Percentiles rank a stretch among this genome's conserved stretches.
phyloP scores from a whole-genome alignment of 139 green algal species.

The Chlamydomonas incerta region DNA sequence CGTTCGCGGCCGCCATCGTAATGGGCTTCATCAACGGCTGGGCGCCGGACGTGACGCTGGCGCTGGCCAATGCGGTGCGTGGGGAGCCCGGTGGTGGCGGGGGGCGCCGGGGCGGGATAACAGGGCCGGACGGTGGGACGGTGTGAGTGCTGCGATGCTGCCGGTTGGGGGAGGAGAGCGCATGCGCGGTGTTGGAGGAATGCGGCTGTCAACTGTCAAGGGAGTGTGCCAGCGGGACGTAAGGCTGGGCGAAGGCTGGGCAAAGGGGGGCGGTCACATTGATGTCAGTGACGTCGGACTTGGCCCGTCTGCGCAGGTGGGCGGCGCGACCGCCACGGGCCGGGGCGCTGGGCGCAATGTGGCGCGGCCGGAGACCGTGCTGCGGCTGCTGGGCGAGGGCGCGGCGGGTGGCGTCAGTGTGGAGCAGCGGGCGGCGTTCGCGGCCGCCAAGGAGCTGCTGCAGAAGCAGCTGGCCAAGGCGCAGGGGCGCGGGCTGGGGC shows the following conservation, averaged over 20 bases:
- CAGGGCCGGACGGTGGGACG: slow-evolving; percentile 41
- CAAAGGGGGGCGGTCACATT: no score
- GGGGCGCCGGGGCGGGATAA: slow-evolving; percentile 93
- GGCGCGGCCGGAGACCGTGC: slow-evolving; percentile 59
- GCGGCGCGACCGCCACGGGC: slow-evolving; percentile 89
- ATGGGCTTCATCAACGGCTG: slow-evolving; percentile 81
- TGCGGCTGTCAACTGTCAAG: no score
- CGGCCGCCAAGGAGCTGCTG: slow-evolving; percentile 6
- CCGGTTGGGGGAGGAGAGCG: no score
- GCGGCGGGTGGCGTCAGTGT: background rate
- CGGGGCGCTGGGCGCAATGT: slow-evolving; percentile 92
- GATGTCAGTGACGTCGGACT: no score
- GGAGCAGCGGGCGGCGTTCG: slow-evolving; percentile 9
- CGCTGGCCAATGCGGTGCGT: slow-evolving; percentile 95
- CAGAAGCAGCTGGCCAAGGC: background rate
- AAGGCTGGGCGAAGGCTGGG: no score
- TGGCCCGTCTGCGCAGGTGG: slow-evolving; percentile 55
- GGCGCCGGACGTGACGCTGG: slow-evolving; percentile 68
- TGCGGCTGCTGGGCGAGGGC: slow-evolving; percentile 5
- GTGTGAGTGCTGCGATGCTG: no score
- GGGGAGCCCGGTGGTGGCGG: slow-evolving; percentile 86
- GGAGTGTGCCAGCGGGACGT: no score
- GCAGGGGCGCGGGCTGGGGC: background rate
- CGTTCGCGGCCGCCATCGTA: slow-evolving; percentile 91
- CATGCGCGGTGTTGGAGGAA: no score